Evolutionary conservation across 805 yeast genomes (phyloP).

Genomic region (Cyberlindnera bimundalis): DNA sequence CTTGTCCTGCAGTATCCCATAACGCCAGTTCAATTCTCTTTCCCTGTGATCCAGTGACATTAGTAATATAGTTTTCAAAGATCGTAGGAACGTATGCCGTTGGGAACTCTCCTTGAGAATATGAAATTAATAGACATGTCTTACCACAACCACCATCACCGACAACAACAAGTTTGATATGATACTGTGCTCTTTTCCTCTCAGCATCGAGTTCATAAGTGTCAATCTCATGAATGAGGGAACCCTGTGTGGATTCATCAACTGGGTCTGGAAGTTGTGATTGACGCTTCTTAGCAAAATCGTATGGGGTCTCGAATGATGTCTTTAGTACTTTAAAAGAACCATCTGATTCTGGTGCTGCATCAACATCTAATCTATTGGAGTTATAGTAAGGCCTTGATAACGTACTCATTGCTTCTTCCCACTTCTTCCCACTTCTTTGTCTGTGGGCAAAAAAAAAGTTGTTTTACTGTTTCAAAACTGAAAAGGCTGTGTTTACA

Average conservation of each 20-base stretch:
- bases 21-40: conserved; percentile 64
- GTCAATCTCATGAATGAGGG: conserved; percentile 16
- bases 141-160: conserved; percentile 95
- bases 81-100: conserved; percentile 76
- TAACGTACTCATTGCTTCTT: conserved; percentile 33
- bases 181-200: conserved; percentile 33
- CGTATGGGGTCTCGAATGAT: conserved; percentile 30
- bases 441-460: too few relatives aligned
- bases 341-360: conserved; percentile 4
- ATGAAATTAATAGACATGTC: conserved; percentile 66
- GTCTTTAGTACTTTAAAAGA: conserved; percentile 21
- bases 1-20: conserved; percentile 93
- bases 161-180: conserved; percentile 67
- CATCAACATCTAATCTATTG: conserved; percentile 2
- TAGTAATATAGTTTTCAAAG: conserved; percentile 72
- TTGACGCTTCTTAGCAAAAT: conserved; percentile 25
- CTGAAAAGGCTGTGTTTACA: too few relatives aligned
- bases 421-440: too few relatives aligned
- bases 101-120: conserved; percentile 69
- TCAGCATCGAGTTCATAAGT: conserved; percentile 28
- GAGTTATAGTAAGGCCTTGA: conserved; percentile 15
- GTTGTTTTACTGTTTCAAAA: too few relatives aligned
- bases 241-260: background rate
- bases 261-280: conserved; percentile 5
- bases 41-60: conserved; percentile 44